Conservation (phyloP, 1,139 yeast species). For the Pneumocystis oryctolagi region DNA sequence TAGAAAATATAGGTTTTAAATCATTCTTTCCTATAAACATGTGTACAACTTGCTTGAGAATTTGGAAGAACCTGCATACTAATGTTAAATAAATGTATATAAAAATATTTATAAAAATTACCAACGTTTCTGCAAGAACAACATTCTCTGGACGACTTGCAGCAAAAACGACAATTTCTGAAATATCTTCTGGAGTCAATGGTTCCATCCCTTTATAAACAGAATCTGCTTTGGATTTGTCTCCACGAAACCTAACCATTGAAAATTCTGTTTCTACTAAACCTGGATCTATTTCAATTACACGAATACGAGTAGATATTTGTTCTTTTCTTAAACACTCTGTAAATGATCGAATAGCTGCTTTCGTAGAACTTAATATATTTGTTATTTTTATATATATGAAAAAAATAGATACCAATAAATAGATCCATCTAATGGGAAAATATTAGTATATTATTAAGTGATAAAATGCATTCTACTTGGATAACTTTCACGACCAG, state of each 20-base stretch:
- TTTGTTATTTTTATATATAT: slow-evolving; percentile 19
- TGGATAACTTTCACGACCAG: slow-evolving; percentile 77
- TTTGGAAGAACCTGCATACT: background rate
- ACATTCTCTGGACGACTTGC: slow-evolving; percentile 20
- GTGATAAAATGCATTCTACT: slow-evolving; percentile 24
- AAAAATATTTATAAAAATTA: background rate
- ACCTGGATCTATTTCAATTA: slow-evolving; percentile 77
- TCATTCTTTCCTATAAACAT: background rate
- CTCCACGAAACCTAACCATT: slow-evolving; percentile 41
- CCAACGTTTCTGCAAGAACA: slow-evolving; percentile 4
- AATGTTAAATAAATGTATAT: background rate
- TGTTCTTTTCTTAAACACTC: slow-evolving; percentile 65
- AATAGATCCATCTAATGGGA: background rate
- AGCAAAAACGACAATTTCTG: slow-evolving; percentile 63
- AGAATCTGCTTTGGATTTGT: slow-evolving; percentile 47
- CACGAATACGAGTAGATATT: slow-evolving; percentile 47
- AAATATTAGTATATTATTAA: background rate
- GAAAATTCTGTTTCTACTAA: slow-evolving; percentile 81
- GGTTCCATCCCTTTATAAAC: slow-evolving; percentile 66
- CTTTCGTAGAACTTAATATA: slow-evolving; percentile 79
- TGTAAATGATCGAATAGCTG: slow-evolving; percentile 64
- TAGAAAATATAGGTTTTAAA: background rate
- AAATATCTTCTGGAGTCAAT: slow-evolving; percentile 60
- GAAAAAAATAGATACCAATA: slow-evolving; percentile 31
- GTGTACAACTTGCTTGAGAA: background rate